Conservation (phyloP, 2,329 filamentous ascomycete genomes). For the Metarhizium robertsii region DNA sequence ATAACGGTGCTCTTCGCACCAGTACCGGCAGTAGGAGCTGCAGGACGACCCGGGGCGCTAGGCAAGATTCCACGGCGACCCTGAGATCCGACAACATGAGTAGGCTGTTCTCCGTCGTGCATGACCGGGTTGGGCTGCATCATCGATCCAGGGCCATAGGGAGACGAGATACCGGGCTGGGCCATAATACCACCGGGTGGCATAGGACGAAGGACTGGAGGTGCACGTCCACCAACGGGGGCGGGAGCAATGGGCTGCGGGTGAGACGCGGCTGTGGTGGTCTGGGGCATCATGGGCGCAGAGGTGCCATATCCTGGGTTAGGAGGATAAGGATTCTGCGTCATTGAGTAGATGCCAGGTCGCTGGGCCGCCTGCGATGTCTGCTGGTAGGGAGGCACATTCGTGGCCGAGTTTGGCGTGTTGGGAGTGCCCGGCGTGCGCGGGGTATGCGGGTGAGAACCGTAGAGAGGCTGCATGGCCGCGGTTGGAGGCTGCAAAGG, state of each 20-base stretch:
- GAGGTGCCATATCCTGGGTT: constrained; percentile 47
- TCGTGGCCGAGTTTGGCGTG: constrained; percentile 45
- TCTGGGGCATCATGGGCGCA: constrained; percentile 55
- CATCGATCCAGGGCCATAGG: constrained; percentile 49
- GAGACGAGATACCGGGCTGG: constrained; percentile 46
- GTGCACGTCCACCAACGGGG: constrained; percentile 46
- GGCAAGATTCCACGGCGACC: constrained; percentile 85
- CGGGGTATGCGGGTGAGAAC: constrained; percentile 51
- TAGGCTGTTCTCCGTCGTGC: constrained; percentile 56
- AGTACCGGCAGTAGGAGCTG: constrained; percentile 62
- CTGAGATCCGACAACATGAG: constrained; percentile 91
- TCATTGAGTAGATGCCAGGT: constrained; percentile 44
- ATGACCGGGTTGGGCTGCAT: constrained; percentile 49
- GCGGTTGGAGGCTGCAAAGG: constrained; percentile 40
- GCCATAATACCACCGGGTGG: constrained; percentile 56
- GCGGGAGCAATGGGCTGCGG: constrained; percentile 70
- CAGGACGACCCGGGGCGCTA: constrained; percentile 77
- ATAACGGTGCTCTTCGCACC: constrained; percentile 72
- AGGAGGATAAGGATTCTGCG: constrained; percentile 44
- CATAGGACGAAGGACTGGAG: constrained; percentile 59
- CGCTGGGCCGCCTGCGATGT: constrained; percentile 38
- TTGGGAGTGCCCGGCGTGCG: constrained; percentile 54
- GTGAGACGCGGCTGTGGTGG: constrained; percentile 57
- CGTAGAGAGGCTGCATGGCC: constrained; percentile 39
- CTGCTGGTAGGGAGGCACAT: constrained; percentile 44